Evolutionary conservation across 208 protist species (phyloP).

Genomic region (Crithidia fasciculata): DNA sequence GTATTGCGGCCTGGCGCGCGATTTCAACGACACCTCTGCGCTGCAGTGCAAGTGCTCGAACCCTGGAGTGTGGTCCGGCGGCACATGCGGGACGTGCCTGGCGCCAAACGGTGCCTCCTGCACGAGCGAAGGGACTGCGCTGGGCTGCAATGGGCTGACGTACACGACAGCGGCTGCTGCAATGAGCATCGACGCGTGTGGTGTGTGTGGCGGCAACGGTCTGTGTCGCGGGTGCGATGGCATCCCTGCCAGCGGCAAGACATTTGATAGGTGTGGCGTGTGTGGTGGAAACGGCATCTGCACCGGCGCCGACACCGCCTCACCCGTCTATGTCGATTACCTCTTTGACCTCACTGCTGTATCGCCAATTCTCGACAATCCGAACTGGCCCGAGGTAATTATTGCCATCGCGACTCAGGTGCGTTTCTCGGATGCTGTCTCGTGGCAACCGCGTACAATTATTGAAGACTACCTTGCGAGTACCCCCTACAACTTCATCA

Average conservation of each 20-base stretch:
- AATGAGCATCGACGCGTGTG: conserved; percentile 39
- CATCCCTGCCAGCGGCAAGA: conserved; percentile 35
- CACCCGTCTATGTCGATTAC: conserved; percentile 39
- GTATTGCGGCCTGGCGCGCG: conserved; percentile 8
- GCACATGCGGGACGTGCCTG: conserved; percentile 31
- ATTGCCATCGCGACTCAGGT: neutral
- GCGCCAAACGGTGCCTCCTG: conserved; percentile 44
- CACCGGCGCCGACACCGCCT: conserved; percentile 3
- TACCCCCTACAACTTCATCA: neutral
- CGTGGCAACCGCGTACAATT: conserved; percentile 12
- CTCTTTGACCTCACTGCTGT: conserved; percentile 38
- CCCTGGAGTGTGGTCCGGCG: conserved; percentile 31
- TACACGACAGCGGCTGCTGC: conserved; percentile 9
- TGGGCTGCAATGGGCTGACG: conserved; percentile 47
- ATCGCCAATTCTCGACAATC: neutral
- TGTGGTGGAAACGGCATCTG: conserved; percentile 56
- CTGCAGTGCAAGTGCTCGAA: conserved; percentile 32
- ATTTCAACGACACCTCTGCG: neutral
- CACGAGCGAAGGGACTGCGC: conserved; percentile 13
- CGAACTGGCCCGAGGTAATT: conserved; percentile 17
- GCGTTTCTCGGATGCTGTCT: conserved; percentile 3
- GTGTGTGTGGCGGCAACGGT: conserved; percentile 58
- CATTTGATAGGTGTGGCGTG: conserved; percentile 57
- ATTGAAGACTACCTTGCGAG: conserved; percentile 40
- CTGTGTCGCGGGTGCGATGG: conserved; percentile 63